Conservation (phyloP, 352 stramenopile species). For the Peronosclerospora sorghi region DNA sequence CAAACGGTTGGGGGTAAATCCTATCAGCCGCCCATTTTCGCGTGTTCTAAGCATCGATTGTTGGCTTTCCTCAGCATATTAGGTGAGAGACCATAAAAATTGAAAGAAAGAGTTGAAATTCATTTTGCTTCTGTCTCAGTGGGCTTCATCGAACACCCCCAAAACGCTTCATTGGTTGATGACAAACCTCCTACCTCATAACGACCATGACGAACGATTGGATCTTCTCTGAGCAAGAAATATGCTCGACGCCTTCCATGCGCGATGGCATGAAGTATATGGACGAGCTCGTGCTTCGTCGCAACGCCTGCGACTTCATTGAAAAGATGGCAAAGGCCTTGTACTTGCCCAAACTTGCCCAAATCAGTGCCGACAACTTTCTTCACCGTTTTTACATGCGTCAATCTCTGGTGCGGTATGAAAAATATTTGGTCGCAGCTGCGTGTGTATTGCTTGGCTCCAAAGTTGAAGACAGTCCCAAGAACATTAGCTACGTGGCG, state of each 20-base stretch:
- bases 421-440: constrained; percentile 75
- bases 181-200: neutral
- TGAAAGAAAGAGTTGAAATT: no score
- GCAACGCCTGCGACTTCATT: constrained; percentile 75
- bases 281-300: constrained; percentile 60
- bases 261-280: constrained; percentile 65
- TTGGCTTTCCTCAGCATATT: no score
- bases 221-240: constrained; percentile 68
- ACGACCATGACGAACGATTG: constrained; percentile 33
- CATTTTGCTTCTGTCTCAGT: no score
- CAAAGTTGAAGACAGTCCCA: constrained; percentile 76
- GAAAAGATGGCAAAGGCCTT: constrained; percentile 76
- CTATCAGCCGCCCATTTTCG: no score
- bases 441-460: constrained; percentile 74
- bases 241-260: constrained; percentile 55
- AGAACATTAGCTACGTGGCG: constrained; percentile 69
- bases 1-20: no score
- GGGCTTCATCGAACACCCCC: constrained; percentile 6
- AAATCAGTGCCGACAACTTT: constrained; percentile 77
- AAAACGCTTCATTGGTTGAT: neutral
- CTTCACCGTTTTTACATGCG: constrained; percentile 85
- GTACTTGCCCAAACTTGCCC: constrained; percentile 69
- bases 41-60: no score
- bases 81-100: no score
- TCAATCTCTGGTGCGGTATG: constrained; percentile 74